Evolutionary conservation across 345 rosid species (phyloP).

Genomic region (Lepidium aucheri): DNA sequence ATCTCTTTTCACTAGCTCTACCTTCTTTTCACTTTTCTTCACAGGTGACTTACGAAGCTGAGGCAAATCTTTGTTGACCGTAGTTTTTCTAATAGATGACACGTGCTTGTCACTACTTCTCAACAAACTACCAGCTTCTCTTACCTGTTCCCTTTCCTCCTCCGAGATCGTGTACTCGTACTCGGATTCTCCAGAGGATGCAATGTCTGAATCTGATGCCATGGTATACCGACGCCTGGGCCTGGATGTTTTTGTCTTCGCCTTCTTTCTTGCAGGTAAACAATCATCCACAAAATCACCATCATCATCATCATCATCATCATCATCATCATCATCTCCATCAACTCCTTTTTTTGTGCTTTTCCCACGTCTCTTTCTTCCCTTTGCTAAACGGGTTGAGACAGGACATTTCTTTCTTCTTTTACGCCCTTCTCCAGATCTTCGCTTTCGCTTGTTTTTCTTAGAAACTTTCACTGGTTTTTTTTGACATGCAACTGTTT

Average conservation of each 20-base stretch:
- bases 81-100: constrained; percentile 34
- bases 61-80: constrained; percentile 35
- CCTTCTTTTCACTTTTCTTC: constrained; percentile 73
- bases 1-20: constrained; percentile 45
- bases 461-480: constrained; percentile 29
- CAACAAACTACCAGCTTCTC: constrained; percentile 51
- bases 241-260: constrained; percentile 28
- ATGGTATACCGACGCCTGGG: constrained; percentile 41
- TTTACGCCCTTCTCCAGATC: constrained; percentile 31
- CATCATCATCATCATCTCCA: constrained; percentile 32
- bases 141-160: constrained; percentile 91
- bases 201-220: constrained; percentile 71
- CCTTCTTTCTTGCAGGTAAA: constrained; percentile 35
- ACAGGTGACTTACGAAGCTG: constrained; percentile 34
- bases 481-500: constrained; percentile 31
- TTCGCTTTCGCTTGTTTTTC: constrained; percentile 26
- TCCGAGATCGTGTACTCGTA: constrained; percentile 78
- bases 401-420: constrained; percentile 37
- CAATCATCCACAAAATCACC: constrained; percentile 41
- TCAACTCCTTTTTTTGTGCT: constrained; percentile 41
- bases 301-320: too few relatives aligned
- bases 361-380: constrained; percentile 33
- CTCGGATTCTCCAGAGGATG: constrained; percentile 55
- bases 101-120: constrained; percentile 47
- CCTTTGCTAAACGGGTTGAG: constrained; percentile 32